Conservation (phyloP, 805 yeast species). For the Kuraishia piskuri region DNA sequence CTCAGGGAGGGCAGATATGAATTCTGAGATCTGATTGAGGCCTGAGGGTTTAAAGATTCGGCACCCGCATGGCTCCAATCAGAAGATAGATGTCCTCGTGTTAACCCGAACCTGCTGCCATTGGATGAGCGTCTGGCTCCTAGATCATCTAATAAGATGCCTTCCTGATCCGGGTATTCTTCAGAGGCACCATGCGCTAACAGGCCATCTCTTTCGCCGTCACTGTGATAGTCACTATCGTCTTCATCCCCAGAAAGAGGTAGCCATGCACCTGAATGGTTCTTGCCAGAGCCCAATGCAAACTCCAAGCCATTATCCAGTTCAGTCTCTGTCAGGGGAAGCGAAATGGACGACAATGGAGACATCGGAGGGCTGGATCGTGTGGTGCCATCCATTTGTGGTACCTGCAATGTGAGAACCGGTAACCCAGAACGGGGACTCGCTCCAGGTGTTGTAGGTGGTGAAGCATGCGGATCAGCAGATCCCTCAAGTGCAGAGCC, state of each 20-base stretch:
- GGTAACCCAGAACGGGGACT: background rate
- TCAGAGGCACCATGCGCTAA: background rate
- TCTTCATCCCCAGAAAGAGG: background rate
- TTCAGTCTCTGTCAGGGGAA: constrained; percentile 4
- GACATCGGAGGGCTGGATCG: background rate
- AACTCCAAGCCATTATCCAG: constrained; percentile 12
- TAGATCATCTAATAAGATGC: constrained; percentile 5
- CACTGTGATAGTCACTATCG: background rate
- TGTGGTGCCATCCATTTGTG: background rate
- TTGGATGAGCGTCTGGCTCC: background rate
- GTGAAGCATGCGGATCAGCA: background rate
- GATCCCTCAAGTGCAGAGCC: background rate
- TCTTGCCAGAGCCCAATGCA: constrained; percentile 12
- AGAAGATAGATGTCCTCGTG: background rate
- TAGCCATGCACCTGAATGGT: constrained; percentile 7
- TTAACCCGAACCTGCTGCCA: background rate
- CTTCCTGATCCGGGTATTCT: constrained; percentile 6
- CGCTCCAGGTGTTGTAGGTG: background rate
- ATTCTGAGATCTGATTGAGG: constrained; percentile 2
- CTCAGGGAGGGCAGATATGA: background rate
- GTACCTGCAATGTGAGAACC: background rate
- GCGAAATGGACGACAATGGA: background rate
- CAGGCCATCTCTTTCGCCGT: background rate
- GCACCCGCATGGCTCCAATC: background rate
- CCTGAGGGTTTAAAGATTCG: constrained; percentile 1